Percentiles rank a stretch among this genome's conserved stretches.
phyloP scores from a whole-genome alignment of 192 early-diverging fungal species.

The Lunasporangiospora selenospora region DNA sequence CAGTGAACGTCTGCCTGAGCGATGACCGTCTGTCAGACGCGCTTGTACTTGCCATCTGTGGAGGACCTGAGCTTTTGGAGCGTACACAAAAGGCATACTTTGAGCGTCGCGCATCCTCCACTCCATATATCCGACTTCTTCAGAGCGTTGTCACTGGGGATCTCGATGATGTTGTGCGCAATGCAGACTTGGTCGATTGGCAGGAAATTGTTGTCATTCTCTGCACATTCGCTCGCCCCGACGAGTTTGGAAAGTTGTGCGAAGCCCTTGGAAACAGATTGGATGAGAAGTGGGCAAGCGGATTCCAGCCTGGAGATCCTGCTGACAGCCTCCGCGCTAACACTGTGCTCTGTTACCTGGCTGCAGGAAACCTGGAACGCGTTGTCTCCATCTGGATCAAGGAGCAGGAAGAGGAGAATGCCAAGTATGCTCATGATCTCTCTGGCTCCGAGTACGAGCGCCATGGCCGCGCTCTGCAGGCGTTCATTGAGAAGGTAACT shows the following conservation, averaged over 20 bases:
- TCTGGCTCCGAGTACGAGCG: conserved; percentile 49
- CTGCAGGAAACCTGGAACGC: conserved; percentile 81
- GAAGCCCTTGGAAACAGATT: conserved; percentile 71
- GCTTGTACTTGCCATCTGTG: conserved; percentile 87
- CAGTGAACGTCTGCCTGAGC: conserved; percentile 86
- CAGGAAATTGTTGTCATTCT: conserved; percentile 91
- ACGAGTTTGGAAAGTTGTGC: conserved; percentile 79
- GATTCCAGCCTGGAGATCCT: conserved; percentile 19
- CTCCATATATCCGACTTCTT: conserved; percentile 85
- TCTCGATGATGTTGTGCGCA: conserved; percentile 79
- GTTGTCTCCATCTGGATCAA: conserved; percentile 86
- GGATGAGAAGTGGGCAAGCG: conserved; percentile 52
- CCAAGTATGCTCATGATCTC: conserved; percentile 15
- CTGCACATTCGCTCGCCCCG: conserved; percentile 90
- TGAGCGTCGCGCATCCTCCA: conserved; percentile 67
- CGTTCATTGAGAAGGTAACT: conserved; percentile 89
- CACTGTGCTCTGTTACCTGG: conserved; percentile 87
- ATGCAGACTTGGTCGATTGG: conserved; percentile 86
- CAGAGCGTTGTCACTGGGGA: conserved; percentile 84
- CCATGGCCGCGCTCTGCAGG: conserved; percentile 68
- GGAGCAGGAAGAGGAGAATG: conserved; percentile 60
- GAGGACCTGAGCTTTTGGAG: conserved; percentile 76
- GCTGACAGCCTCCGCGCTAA: conserved; percentile 48
- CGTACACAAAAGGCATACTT: conserved; percentile 88
- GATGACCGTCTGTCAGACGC: conserved; percentile 87